phyloP scores from a whole-genome alignment of 176 grass and related monocot species.

The Phoenix dactylifera region DNA sequence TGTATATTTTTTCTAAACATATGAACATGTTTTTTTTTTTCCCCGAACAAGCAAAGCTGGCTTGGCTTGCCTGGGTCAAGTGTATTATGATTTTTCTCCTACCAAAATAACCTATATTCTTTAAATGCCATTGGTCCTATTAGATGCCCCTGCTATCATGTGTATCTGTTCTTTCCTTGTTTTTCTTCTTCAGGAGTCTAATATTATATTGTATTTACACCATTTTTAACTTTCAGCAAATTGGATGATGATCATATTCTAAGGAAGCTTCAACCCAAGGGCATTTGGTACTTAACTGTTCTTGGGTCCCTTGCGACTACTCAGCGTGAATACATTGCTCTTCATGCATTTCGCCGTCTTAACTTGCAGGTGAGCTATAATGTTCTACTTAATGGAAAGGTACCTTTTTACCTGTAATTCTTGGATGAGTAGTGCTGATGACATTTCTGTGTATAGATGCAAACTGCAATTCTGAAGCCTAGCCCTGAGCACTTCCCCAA shows the following conservation, averaged over 20 bases:
- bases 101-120: too few species aligned
- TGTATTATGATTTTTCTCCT: too few species aligned
- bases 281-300: slow-evolving; percentile 67
- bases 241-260: slow-evolving; percentile 58
- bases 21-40: too few species aligned
- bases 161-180: not conserved
- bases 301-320: slow-evolving; percentile 98
- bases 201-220: not conserved
- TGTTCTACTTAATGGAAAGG: slow-evolving; percentile 2
- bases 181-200: too few species aligned
- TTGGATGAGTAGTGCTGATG: slow-evolving; percentile 5
- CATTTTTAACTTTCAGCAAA: slow-evolving; percentile 15
- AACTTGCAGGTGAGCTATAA: slow-evolving; percentile 51
- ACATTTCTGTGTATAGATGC: slow-evolving; percentile 55
- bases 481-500: slow-evolving; percentile 96
- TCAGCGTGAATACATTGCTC: slow-evolving; percentile 89
- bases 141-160: too few species aligned
- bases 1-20: too few species aligned
- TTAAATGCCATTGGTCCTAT: too few species aligned
- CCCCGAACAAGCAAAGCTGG: too few species aligned
- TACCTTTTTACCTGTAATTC: slow-evolving; percentile 17
- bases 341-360: slow-evolving; percentile 91
- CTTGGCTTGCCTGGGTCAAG: too few species aligned
- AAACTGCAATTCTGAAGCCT: slow-evolving; percentile 95
- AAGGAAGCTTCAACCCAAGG: slow-evolving; percentile 73